A percentile compares a stretch with the other conserved stretches of the same genome.
phyloP scores from a whole-genome alignment of 352 stramenopile species.

The Ophiocytium majus region DNA sequence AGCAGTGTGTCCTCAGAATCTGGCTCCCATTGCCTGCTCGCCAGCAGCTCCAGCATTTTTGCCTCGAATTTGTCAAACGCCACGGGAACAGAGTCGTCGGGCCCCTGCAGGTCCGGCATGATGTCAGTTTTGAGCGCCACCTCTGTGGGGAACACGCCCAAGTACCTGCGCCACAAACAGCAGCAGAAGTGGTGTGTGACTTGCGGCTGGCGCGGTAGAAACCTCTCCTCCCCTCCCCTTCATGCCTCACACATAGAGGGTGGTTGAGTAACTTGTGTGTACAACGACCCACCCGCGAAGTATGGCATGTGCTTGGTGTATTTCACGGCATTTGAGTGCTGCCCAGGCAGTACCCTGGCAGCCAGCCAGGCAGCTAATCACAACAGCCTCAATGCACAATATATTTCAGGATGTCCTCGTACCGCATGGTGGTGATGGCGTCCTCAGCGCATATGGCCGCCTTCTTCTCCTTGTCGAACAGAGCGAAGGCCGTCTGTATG shows the following conservation, averaged over 20 bases:
- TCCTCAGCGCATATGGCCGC: conserved; percentile 38
- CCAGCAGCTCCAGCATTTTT: conserved; percentile 85
- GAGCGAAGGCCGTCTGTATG: conserved; percentile 76
- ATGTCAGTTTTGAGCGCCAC: conserved; percentile 85
- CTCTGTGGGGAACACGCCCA: conserved; percentile 80
- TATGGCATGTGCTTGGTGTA: too few species aligned
- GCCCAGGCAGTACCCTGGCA: too few species aligned
- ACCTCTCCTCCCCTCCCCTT: too few species aligned
- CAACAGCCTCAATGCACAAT: background rate
- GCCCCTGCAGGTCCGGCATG: conserved; percentile 68
- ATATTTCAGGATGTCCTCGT: background rate
- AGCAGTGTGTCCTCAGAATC: conserved; percentile 80
- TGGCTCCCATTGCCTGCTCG: conserved; percentile 77
- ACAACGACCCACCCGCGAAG: too few species aligned
- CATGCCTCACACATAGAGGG: too few species aligned
- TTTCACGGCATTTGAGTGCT: too few species aligned
- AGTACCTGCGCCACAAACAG: too few species aligned
- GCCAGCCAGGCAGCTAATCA: too few species aligned
- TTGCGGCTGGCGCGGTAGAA: too few species aligned
- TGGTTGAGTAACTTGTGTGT: too few species aligned
- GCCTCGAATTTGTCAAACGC: conserved; percentile 83
- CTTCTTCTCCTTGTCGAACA: conserved; percentile 87
- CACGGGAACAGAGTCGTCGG: conserved; percentile 56
- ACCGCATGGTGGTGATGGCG: background rate
- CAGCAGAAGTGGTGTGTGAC: too few species aligned